phyloP scores from a whole-genome alignment of 345 rosid genomes.

The Leavenworthia alabamica region DNA sequence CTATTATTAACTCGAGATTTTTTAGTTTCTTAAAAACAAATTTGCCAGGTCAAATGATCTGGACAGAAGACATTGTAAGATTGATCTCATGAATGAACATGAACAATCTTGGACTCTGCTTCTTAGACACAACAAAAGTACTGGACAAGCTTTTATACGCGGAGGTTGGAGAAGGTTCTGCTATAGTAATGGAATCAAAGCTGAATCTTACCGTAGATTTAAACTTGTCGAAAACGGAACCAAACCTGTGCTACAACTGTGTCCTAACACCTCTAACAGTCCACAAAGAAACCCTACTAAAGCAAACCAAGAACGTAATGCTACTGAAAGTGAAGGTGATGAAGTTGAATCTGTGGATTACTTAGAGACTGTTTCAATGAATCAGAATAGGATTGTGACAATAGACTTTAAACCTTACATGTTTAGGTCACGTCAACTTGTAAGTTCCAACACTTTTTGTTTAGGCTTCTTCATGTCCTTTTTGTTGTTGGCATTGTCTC shows the following conservation, averaged over 20 bases:
- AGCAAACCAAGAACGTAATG: neutral
- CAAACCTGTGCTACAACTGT: constrained; percentile 19
- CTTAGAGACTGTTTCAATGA: neutral
- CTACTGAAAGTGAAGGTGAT: constrained; percentile 1
- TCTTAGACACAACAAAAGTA: constrained; percentile 12
- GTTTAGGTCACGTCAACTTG: constrained; percentile 12
- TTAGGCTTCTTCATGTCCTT: neutral
- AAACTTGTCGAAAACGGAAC: constrained; percentile 5
- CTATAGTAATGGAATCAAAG: neutral
- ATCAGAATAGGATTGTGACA: neutral
- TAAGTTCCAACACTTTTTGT: constrained; percentile 10
- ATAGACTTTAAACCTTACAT: neutral
- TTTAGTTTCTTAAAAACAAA: neutral
- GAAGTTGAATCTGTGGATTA: neutral
- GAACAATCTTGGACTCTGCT: constrained; percentile 10
- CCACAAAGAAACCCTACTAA: constrained; percentile 6
- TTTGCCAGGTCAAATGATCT: constrained; percentile 21
- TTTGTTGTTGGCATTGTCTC: neutral
- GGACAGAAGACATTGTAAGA: neutral
- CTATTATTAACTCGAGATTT: neutral
- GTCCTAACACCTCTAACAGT: neutral
- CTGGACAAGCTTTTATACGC: constrained; percentile 9
- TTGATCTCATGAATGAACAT: constrained; percentile 8
- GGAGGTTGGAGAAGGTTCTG: constrained; percentile 23
- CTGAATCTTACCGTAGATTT: constrained; percentile 2